A percentile compares a stretch with the other conserved stretches of the same genome.
Conservation (phyloP, 2,329 filamentous ascomycete species). For the Xylaria sp. region DNA sequence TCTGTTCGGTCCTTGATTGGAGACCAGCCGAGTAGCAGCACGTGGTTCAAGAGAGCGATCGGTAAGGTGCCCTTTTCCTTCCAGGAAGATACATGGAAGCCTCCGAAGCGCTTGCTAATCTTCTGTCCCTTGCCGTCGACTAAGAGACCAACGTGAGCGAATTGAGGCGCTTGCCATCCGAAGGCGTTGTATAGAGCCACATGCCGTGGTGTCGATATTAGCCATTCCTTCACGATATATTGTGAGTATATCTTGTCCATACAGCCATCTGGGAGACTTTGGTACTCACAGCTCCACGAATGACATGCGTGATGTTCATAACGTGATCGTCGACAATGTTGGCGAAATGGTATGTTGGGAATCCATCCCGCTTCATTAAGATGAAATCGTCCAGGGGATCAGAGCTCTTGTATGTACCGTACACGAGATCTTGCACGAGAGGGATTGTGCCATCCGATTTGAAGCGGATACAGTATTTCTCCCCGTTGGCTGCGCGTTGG, state of each 20-base stretch:
- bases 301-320: conserved; percentile 94
- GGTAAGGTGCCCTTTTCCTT: conserved; percentile 43
- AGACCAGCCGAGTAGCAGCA: conserved; percentile 79
- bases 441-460: conserved; percentile 59
- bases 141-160: conserved; percentile 74
- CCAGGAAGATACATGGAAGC: conserved; percentile 48
- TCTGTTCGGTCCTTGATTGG: conserved; percentile 36
- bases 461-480: conserved; percentile 73
- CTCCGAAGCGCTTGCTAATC: conserved; percentile 75
- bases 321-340: conserved; percentile 95
- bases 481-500: conserved; percentile 60
- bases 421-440: conserved; percentile 71
- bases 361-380: conserved; percentile 83
- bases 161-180: conserved; percentile 66
- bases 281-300: conserved; percentile 67
- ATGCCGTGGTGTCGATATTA: conserved; percentile 80
- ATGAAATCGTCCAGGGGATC: conserved; percentile 72
- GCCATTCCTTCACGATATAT: conserved; percentile 66
- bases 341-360: conserved; percentile 93
- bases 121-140: conserved; percentile 65
- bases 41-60: conserved; percentile 65
- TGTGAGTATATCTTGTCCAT: background rate
- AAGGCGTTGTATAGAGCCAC: conserved; percentile 69
- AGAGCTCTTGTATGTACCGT: conserved; percentile 59
- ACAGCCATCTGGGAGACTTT: background rate